Evolutionary conservation across 805 yeast species (phyloP), one percentile per base, ranked within the genome.

Genomic region (Lipomyces sp.): DNA sequence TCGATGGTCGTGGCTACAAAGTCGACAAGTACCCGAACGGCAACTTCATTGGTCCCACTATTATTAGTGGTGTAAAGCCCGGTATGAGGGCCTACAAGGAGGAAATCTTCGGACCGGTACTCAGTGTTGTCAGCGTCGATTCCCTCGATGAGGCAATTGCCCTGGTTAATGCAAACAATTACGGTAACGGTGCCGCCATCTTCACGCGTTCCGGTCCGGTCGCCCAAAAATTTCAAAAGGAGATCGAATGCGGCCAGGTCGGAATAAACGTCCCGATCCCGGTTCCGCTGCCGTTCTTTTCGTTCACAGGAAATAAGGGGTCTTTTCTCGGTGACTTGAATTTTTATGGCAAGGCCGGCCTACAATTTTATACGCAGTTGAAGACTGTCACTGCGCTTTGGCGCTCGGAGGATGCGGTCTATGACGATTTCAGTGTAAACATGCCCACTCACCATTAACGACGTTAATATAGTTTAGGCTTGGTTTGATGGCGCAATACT

Each of bases 221-320:
- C n/a, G 89, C 90, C 3, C 88, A 87, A 77, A 85, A 85, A 75
- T 88, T 89, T 81, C 87, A 84, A 76, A 85, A 83, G 78, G 82
- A 85, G 70, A 85, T 88, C 69, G 89, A 87, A 66, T 86, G 88
- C 64, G 93, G 93, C 39, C 92, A 88, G 78, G 90, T 88, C 60
- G 93, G 93, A 64, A 82, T 88, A 72, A 88, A 88, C 73, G 91
- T 88, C 48, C 92, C 93, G 15, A 89, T 88, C 68, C 93, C 93
- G 4, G 93, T 88, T 24, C 93, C 93, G 59, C 80, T 89, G 76
- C 92, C 93, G 66, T 87, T 89, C 90, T 88, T 88, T 78, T 86
- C 90, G 2, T 88, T 88, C 80, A 89, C 93, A 11, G 93, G 93
- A 34, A 85, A 85, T 77, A 87, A 87, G 79, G 89, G 86, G 50